phyloP scores from a whole-genome alignment of 1,284 basidiomycete genomes.

The Pseudozyma tsukubaensis region DNA sequence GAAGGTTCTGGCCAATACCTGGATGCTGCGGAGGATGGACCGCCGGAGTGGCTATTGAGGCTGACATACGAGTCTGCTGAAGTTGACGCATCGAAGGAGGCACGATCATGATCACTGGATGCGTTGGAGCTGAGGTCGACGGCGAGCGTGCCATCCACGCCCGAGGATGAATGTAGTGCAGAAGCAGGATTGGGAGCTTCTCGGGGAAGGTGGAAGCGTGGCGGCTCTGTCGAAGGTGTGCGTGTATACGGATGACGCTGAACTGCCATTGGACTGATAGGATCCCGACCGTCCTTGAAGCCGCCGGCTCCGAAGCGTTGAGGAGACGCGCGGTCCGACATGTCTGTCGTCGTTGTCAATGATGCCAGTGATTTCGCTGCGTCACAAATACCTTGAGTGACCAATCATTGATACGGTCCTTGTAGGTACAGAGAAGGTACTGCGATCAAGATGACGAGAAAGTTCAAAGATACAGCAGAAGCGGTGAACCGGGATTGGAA shows the following conservation, averaged over 20 bases:
- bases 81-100: conserved; percentile 20
- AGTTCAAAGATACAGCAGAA: too few relatives aligned
- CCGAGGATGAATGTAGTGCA: conserved; percentile 3
- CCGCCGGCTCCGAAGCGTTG: conserved; percentile 8
- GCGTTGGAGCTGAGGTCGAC: conserved; percentile 26
- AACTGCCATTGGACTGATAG: conserved; percentile 12
- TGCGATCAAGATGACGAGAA: too few relatives aligned
- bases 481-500: too few relatives aligned
- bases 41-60: background rate
- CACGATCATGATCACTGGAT: conserved; percentile 14
- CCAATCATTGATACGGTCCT: too few relatives aligned
- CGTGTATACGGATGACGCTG: conserved; percentile 40
- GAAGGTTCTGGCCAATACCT: conserved; percentile 41
- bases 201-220: conserved; percentile 35
- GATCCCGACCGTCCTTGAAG: background rate
- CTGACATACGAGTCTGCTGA: conserved; percentile 16
- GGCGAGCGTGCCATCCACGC: conserved; percentile 18
- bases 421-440: too few relatives aligned
- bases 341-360: background rate
- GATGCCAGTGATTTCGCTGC: too few relatives aligned
- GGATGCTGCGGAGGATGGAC: conserved; percentile 2
- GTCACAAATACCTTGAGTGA: too few relatives aligned
- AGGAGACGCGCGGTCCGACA: conserved; percentile 24
- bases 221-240: conserved; percentile 39
- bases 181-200: conserved; percentile 1